A percentile compares a stretch with the other conserved stretches of the same genome.
These are phyloP conservation scores for Salpingoeca rosetta DNA, from an alignment of 78 protist species.

Conservation along the genomic window DNA sequence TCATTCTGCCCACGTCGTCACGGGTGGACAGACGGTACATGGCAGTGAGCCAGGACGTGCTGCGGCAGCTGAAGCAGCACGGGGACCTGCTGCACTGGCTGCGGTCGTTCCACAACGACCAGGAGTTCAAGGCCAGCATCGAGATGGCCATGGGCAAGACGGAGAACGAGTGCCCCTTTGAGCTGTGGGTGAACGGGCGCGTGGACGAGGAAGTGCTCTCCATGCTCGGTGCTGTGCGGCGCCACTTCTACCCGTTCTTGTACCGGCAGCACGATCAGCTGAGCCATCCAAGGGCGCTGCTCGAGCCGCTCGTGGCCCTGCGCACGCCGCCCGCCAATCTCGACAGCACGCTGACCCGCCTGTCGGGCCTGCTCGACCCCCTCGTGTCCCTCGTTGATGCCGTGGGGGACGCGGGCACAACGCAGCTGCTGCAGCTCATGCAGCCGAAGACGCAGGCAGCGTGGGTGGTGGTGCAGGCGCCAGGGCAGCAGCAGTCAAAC, in stretches of 20 bases:
- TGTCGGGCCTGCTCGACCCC: neutral
- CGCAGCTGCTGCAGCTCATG: neutral
- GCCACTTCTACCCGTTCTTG: neutral
- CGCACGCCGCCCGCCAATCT: neutral
- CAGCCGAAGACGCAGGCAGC: neutral
- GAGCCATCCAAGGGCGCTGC: neutral
- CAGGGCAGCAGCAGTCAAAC: neutral
- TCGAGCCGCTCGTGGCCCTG: neutral
- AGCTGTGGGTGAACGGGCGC: neutral
- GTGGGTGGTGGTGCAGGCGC: neutral
- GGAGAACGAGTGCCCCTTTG: neutral
- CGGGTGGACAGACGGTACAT: too few relatives aligned
- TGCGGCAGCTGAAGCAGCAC: neutral
- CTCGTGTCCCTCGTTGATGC: neutral
- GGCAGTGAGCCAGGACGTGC: neutral
- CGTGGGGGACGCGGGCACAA: neutral
- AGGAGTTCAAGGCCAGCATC: neutral
- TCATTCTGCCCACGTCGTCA: too few relatives aligned
- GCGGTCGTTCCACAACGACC: neutral
- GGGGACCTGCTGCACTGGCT: neutral
- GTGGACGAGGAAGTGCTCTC: neutral
- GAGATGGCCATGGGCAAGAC: neutral
- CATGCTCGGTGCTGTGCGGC: neutral
- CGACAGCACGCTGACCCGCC: neutral
- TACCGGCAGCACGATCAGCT: neutral